A percentile compares a stretch with the other conserved stretches of the same genome.
These are phyloP conservation scores for Oropetium thomaeum DNA, from an alignment of 176 grass and related monocot species.

Conservation along the genomic window DNA sequence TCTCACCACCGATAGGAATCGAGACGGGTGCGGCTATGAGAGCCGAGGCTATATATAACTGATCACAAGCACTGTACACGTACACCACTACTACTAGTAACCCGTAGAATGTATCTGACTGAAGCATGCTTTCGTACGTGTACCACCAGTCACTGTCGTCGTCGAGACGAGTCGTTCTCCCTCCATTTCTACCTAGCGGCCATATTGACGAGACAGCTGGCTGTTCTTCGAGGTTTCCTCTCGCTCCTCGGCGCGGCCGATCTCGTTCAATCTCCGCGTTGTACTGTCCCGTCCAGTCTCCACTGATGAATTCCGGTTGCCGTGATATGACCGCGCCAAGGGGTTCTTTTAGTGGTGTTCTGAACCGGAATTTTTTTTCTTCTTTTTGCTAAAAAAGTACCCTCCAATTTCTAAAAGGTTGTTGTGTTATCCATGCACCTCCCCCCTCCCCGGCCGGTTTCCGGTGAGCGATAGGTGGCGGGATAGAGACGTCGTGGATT, in stretches of 20 bases:
- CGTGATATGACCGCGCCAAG: neutral
- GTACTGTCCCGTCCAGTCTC: neutral
- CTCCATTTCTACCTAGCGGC: neutral
- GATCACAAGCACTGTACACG: neutral
- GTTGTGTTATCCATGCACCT: too few species aligned
- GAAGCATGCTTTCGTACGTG: too few species aligned
- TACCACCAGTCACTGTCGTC: neutral
- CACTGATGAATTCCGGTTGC: neutral
- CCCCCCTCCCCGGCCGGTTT: too few species aligned
- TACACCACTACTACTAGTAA: too few species aligned
- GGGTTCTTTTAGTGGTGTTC: neutral
- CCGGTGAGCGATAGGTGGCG: too few species aligned
- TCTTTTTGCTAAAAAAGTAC: too few species aligned
- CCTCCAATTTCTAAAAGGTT: neutral
- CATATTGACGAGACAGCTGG: neutral
- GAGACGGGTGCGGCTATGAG: too few species aligned
- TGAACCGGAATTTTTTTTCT: neutral
- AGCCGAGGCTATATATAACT: neutral
- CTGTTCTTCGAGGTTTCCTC: neutral
- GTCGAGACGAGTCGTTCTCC: neutral
- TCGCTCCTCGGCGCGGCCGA: too few species aligned
- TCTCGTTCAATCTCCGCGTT: too few species aligned
- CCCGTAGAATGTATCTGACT: too few species aligned
- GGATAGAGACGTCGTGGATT: too few species aligned
- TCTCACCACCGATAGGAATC: neutral